These are phyloP conservation scores for Clavispora santaluciae DNA, from an alignment of 805 yeast genomes.

Conservation along the genomic window DNA sequence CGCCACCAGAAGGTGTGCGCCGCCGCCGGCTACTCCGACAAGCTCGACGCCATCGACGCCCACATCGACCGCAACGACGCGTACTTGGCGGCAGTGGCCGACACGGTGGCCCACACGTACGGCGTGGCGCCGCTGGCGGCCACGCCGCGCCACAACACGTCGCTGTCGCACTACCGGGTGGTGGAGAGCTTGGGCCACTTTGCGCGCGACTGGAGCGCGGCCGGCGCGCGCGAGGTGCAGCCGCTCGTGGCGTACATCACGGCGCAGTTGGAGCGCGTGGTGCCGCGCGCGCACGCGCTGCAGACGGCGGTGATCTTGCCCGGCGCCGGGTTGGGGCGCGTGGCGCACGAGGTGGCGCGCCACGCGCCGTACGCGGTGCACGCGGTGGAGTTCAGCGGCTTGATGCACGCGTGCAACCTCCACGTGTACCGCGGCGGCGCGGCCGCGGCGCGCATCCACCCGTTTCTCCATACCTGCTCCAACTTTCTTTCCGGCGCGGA, in stretches of 20 bases:
- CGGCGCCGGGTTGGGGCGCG: constrained; percentile 82
- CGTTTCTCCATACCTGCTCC: constrained; percentile 58
- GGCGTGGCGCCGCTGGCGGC: constrained; percentile 15
- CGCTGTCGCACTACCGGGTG: constrained; percentile 37
- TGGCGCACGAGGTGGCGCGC: constrained; percentile 58
- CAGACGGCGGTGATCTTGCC: constrained; percentile 65
- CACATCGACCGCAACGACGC: constrained; percentile 44
- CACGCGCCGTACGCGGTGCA: constrained; percentile 50
- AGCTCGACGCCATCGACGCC: constrained; percentile 46
- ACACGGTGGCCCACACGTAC: background rate
- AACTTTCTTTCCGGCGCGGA: constrained; percentile 47
- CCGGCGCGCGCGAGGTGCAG: constrained; percentile 44
- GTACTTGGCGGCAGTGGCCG: constrained; percentile 43
- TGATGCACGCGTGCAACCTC: constrained; percentile 69
- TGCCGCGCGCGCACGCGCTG: constrained; percentile 20
- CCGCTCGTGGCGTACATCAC: constrained; percentile 53
- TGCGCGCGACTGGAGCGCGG: constrained; percentile 69
- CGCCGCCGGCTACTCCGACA: constrained; percentile 49
- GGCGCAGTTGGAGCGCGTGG: constrained; percentile 32
- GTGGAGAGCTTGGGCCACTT: constrained; percentile 71
- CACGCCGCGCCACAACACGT: constrained; percentile 26
- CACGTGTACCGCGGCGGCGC: constrained; percentile 40
- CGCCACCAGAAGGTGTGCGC: constrained; percentile 53
- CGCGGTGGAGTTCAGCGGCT: constrained; percentile 69
- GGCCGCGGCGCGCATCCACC: background rate